Evolutionary conservation across 352 stramenopile genomes (phyloP).

Genomic region (Phytophthora parvispora): DNA sequence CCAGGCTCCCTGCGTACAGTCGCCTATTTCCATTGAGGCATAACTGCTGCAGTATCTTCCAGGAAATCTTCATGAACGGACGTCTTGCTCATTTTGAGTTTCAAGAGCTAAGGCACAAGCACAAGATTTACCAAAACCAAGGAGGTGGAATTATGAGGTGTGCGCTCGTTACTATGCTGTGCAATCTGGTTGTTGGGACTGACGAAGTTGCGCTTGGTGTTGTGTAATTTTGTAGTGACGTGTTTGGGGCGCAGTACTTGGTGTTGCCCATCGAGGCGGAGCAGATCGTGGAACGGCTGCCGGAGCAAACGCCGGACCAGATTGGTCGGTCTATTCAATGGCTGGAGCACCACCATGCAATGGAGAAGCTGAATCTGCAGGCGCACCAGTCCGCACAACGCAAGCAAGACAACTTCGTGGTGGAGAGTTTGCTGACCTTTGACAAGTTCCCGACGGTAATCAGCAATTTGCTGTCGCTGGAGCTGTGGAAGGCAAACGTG

Average conservation of each 20-base stretch:
- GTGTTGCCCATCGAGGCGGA: conserved; percentile 87
- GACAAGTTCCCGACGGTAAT: conserved; percentile 92
- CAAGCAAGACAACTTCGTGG: conserved; percentile 95
- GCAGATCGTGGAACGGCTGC: conserved; percentile 82
- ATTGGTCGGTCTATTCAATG: conserved; percentile 77
- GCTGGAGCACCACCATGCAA: conserved; percentile 88
- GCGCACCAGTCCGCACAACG: conserved; percentile 92
- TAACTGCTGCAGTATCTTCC: conserved; percentile 31
- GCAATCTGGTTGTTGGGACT: not conserved
- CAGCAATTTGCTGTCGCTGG: conserved; percentile 88
- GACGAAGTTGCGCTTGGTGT: not conserved
- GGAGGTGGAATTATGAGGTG: conserved; percentile 26
- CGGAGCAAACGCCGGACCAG: conserved; percentile 60
- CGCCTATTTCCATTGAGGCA: conserved; percentile 14
- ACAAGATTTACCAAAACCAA: not conserved
- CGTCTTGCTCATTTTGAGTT: conserved; percentile 24
- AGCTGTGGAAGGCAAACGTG: conserved; percentile 92
- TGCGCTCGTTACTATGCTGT: not conserved
- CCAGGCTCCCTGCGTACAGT: not conserved
- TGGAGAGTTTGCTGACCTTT: conserved; percentile 94
- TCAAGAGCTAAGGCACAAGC: not conserved
- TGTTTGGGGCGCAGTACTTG: conserved; percentile 58
- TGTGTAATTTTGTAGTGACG: conserved; percentile 20
- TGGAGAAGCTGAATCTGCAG: conserved; percentile 96
- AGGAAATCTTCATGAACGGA: conserved; percentile 31